Evolutionary conservation across 495 filamentous ascomycete species (phyloP).

Genomic region (Aspergillus cavernicola): DNA sequence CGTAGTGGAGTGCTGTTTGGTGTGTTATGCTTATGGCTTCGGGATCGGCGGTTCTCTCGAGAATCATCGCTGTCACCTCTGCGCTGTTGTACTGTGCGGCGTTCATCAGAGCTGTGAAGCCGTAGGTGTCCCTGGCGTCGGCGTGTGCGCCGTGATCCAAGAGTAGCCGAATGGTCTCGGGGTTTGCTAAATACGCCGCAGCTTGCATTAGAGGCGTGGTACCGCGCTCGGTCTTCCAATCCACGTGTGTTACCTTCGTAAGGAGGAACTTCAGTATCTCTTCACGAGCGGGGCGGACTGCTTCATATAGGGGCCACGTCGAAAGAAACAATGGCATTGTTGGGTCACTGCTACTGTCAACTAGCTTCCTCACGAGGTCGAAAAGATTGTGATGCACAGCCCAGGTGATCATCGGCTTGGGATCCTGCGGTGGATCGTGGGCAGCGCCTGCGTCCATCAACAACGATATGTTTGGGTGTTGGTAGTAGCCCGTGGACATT

Average conservation of each 20-base stretch:
- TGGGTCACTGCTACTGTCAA: not conserved
- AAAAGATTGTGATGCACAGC: not conserved
- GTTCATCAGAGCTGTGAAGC: not conserved
- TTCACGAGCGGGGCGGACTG: not conserved
- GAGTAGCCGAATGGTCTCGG: not conserved
- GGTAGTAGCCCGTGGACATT: not conserved
- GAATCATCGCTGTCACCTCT: not conserved
- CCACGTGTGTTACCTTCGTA: not conserved
- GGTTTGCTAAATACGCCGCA: not conserved
- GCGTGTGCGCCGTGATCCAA: not conserved
- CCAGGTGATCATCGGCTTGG: not conserved
- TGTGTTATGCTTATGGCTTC: too few relatives aligned
- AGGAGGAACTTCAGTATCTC: not conserved
- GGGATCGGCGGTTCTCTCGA: not conserved
- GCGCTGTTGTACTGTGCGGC: not conserved
- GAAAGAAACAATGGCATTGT: not conserved
- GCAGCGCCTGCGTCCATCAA: not conserved
- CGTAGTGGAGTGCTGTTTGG: not conserved
- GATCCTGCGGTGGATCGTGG: not conserved
- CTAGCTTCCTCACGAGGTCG: not conserved
- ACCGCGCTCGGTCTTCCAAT: not conserved
- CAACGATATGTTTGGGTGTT: not conserved
- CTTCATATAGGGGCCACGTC: not conserved
- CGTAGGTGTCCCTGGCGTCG: not conserved
- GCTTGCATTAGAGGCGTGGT: not conserved